Percentiles rank a stretch among this genome's conserved stretches.
Evolutionary conservation across 305 asterid genomes (phyloP).

Genomic region (Ruellia speciosa): DNA sequence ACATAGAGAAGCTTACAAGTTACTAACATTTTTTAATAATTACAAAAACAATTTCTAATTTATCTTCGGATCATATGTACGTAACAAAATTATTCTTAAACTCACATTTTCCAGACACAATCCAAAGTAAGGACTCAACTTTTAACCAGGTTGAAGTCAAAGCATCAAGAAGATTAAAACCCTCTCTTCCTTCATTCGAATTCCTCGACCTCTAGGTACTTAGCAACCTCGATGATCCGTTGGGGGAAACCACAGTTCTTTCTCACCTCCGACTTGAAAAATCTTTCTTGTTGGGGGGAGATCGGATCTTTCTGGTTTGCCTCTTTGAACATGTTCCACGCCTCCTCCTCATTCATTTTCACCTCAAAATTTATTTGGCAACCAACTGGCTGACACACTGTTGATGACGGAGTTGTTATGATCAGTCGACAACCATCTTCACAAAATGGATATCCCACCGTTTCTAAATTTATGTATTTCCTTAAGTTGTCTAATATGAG

Average conservation of each 20-base stretch:
- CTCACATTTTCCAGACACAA: too few relatives aligned
- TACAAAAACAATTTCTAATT: too few relatives aligned
- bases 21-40: too few relatives aligned
- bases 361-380: constrained; percentile 3
- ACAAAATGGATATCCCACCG: background rate
- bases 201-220: too few relatives aligned
- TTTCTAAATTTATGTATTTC: background rate
- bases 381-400: background rate
- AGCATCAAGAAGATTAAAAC: too few relatives aligned
- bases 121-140: too few relatives aligned
- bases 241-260: background rate
- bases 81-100: too few relatives aligned
- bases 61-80: too few relatives aligned
- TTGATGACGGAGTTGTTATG: background rate
- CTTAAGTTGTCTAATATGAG: constrained; percentile 2
- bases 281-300: background rate
- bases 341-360: background rate
- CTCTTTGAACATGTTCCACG: constrained; percentile 12
- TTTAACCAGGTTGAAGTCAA: too few relatives aligned
- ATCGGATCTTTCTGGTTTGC: background rate
- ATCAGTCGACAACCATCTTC: constrained; percentile 10
- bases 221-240: background rate
- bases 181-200: too few relatives aligned
- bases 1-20: too few relatives aligned
- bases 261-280: background rate